A percentile compares a stretch with the other conserved stretches of the same genome.
phyloP scores from a whole-genome alignment of 306 rosid genomes.

The Malus domestica region DNA sequence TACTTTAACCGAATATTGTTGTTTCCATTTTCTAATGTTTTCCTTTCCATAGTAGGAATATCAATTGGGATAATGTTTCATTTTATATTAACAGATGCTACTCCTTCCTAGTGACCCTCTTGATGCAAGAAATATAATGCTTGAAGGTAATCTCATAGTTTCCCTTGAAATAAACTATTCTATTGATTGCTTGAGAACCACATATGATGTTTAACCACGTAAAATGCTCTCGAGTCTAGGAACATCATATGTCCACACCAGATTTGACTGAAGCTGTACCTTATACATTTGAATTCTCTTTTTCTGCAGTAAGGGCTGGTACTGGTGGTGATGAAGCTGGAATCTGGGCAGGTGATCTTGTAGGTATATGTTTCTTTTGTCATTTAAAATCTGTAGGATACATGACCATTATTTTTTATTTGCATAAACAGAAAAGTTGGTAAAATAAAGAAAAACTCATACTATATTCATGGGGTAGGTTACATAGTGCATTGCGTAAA shows the following conservation, averaged over 20 bases:
- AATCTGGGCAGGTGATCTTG: constrained; percentile 99
- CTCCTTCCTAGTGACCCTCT: constrained; percentile 94
- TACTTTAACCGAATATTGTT: not conserved
- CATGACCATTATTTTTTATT: constrained; percentile 5
- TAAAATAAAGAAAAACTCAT: not conserved
- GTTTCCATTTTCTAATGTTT: constrained; percentile 6
- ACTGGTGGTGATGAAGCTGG: constrained; percentile 99
- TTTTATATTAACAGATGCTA: constrained; percentile 37
- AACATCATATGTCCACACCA: not conserved
- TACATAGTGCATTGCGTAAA: not conserved
- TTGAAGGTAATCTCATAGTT: constrained; percentile 64
- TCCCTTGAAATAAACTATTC: not conserved
- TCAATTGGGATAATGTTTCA: not conserved
- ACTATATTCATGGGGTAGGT: not conserved
- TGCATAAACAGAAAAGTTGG: not conserved
- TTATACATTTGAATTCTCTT: not conserved
- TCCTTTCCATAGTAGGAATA: constrained; percentile 18
- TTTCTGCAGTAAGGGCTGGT: constrained; percentile 90
- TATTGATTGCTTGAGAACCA: not conserved
- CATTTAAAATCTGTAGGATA: constrained; percentile 28
- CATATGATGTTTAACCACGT: not conserved
- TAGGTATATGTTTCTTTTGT: constrained; percentile 83
- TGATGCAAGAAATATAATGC: constrained; percentile 92
- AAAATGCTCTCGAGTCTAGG: not conserved
- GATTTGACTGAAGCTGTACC: not conserved